Conservation (phyloP, 2,329 filamentous ascomycete genomes). For the Pseudonectria foliicola region DNA sequence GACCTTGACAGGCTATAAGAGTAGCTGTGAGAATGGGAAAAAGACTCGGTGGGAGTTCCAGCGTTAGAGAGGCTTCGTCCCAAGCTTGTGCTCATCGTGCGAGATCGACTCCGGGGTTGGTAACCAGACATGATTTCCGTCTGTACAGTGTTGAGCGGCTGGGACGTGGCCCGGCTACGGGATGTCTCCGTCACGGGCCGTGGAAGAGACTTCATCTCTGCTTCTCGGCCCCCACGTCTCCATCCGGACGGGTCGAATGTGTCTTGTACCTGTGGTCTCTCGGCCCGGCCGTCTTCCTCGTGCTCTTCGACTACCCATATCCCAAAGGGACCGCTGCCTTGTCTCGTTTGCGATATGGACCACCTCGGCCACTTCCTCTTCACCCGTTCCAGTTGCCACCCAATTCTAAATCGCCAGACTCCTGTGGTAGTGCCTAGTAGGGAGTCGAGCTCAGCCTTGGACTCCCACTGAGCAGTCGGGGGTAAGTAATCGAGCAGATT, state of each 20-base stretch:
- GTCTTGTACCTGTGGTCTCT: no score
- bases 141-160: conserved; percentile 7
- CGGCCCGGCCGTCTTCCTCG: conserved; percentile 7
- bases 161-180: not conserved
- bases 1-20: no score
- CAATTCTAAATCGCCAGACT: conserved; percentile 13
- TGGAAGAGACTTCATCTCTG: conserved; percentile 17
- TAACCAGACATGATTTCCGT: conserved; percentile 7
- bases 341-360: conserved; percentile 5
- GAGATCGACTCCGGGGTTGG: no score
- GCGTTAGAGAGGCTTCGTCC: no score
- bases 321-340: conserved; percentile 13
- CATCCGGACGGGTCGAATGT: no score
- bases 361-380: conserved; percentile 7
- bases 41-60: no score
- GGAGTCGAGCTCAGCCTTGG: conserved; percentile 11
- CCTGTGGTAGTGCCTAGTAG: conserved; percentile 9
- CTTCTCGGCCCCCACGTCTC: conserved; percentile 2
- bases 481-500: conserved; percentile 25
- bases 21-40: no score
- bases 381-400: conserved; percentile 9
- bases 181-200: not conserved
- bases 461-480: conserved; percentile 19
- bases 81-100: no score
- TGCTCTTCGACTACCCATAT: conserved; percentile 10